A percentile compares a stretch with the other conserved stretches of the same genome.
phyloP scores from a whole-genome alignment of 192 early-diverging fungal species.

The Dimargaris cristalligena region DNA sequence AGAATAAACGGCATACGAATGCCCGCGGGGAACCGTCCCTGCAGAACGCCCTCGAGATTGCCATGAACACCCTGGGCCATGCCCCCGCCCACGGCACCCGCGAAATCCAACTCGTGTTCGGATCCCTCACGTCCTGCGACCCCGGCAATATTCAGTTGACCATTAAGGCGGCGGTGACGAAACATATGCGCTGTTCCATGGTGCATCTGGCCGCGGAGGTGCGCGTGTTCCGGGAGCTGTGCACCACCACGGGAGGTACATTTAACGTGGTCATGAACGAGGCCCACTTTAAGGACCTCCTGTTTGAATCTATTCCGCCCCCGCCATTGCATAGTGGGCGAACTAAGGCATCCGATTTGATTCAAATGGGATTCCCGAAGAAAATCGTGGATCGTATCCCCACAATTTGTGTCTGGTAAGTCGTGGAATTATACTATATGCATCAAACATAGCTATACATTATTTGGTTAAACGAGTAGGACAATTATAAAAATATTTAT shows the following conservation, averaged over 20 bases:
- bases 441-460: too few relatives aligned
- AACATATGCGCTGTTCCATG: constrained; percentile 68
- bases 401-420: constrained; percentile 63
- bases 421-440: too few relatives aligned
- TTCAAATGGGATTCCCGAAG: constrained; percentile 87
- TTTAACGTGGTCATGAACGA: constrained; percentile 77
- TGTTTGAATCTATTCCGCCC: constrained; percentile 80
- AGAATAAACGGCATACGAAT: constrained; percentile 46
- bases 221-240: constrained; percentile 55
- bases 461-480: too few relatives aligned
- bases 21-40: constrained; percentile 73
- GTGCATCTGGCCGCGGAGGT: constrained; percentile 86
- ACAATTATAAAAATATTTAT: constrained; percentile 4
- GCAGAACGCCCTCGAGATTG: constrained; percentile 83
- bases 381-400: constrained; percentile 17
- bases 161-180: constrained; percentile 38
- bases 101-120: constrained; percentile 76
- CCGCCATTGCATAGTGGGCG: constrained; percentile 42
- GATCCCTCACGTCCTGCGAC: constrained; percentile 82
- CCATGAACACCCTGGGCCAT: constrained; percentile 49
- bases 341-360: constrained; percentile 44
- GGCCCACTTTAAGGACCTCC: constrained; percentile 58
- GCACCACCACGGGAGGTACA: constrained; percentile 57
- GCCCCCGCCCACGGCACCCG: constrained; percentile 81
- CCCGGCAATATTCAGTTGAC: constrained; percentile 83